Evolutionary conservation across 805 yeast genomes (phyloP), one percentile per base, ranked within the genome.

Genomic region (Kodamaea restingae): DNA sequence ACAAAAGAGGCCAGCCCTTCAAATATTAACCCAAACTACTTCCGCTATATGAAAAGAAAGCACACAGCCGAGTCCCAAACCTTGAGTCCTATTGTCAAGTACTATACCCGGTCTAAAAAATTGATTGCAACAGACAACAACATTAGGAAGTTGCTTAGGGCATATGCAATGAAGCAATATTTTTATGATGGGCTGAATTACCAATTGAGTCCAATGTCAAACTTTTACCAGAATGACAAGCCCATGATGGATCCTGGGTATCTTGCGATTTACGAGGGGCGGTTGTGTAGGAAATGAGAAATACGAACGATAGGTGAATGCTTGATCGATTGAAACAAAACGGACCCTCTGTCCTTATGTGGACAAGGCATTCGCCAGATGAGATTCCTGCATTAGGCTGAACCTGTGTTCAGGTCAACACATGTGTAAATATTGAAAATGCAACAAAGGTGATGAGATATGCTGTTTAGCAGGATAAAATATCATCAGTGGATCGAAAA

Each of bases 111-210:
- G 10, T 49, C 46, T 26, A 58, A 59, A 37, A 47, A 36, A 14
- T 44, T 61, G 36, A 44, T 65, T 2, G 67, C 70, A 1, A 51
- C 51, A 35, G 60, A 55, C 17, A 49, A 61, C 18, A 57, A 60
- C 36, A 53, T 67, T 7, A 41, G 56, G 6, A 56, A 54, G 27
- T 26, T 51, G 21, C 52, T 58, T 38, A 49, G 63, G 14, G 50
- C 49, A 22, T 65, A 64, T 39, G 52, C 57, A 4, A 47, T 49
- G 36, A 46, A 48, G 22, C 71, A 67, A 43, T 66, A 54, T 39
- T 61, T 51, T 44, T 36, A 45, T 10, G 58, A 53, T 33, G 44
- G 40, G 8, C 35, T 42, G 11, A 24, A 32, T 2, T 61, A 54
- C 39, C 29, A 37, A 27, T 28, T 54, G 49, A 56, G 60, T 37